Conservation (phyloP, 2,329 filamentous ascomycete species). For the Coniochaeta ligniaria region DNA sequence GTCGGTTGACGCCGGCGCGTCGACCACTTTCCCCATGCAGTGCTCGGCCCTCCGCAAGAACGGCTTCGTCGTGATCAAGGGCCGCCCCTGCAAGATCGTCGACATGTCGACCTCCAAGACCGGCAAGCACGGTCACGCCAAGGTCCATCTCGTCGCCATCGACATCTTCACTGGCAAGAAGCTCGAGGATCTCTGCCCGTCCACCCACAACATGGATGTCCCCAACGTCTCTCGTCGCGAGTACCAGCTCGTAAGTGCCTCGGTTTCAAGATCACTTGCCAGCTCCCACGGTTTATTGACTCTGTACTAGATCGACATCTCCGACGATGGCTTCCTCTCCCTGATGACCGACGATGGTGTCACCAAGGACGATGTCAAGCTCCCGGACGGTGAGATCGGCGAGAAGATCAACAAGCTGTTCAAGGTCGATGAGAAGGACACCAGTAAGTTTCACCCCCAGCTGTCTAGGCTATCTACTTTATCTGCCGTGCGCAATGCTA, state of each 20-base stretch:
- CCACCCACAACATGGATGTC: slow-evolving; percentile 97
- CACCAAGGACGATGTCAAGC: slow-evolving; percentile 91
- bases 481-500: slow-evolving; percentile 8
- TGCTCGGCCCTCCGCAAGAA: slow-evolving; percentile 99
- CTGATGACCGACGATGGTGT: slow-evolving; percentile 83
- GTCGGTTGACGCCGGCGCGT: slow-evolving; percentile 92
- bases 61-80: slow-evolving; percentile 97
- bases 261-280: slow-evolving; percentile 5
- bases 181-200: slow-evolving; percentile 97
- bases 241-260: slow-evolving; percentile 79
- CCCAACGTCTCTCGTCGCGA: slow-evolving; percentile 87
- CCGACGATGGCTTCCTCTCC: slow-evolving; percentile 89
- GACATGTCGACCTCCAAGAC: slow-evolving; percentile 99
- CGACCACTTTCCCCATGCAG: slow-evolving; percentile 92
- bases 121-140: slow-evolving; percentile 99
- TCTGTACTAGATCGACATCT: slow-evolving; percentile 70
- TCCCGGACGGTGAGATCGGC: slow-evolving; percentile 84
- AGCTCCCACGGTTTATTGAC: slow-evolving; percentile 10
- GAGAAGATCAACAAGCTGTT: slow-evolving; percentile 81
- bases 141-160: slow-evolving; percentile 96
- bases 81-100: slow-evolving; percentile 99
- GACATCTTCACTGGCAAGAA: slow-evolving; percentile 99
- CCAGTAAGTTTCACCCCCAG: slow-evolving; percentile 59
- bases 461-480: slow-evolving; percentile 1
- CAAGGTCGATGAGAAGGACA: slow-evolving; percentile 79